Conservation (phyloP, 225 moss, liverwort and hornwort species). For the Pseudoscleropodium purum region DNA sequence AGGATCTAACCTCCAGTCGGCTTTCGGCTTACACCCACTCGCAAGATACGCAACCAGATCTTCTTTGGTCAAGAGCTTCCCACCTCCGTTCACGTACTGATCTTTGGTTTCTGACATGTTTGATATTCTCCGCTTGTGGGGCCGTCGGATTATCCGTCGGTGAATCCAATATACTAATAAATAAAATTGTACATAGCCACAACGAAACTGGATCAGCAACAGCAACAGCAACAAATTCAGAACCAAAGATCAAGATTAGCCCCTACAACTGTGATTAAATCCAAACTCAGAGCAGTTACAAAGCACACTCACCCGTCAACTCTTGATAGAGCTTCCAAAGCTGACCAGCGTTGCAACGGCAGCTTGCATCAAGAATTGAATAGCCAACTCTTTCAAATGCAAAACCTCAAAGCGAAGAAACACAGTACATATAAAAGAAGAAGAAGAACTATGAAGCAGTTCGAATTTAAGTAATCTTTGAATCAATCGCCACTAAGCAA, state of each 20-base stretch:
- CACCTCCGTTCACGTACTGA: not conserved
- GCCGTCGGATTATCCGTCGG: too few relatives aligned
- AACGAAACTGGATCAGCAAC: not conserved
- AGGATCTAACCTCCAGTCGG: slow-evolving; percentile 58
- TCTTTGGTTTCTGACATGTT: not conserved
- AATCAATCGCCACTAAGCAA: not conserved
- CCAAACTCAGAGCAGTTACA: not conserved
- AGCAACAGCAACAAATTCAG: not conserved
- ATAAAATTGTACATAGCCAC: not conserved
- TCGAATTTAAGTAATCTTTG: not conserved
- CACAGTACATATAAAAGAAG: not conserved
- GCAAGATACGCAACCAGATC: slow-evolving; percentile 64
- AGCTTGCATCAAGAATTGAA: not conserved
- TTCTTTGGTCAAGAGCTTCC: slow-evolving; percentile 28
- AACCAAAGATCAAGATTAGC: not conserved
- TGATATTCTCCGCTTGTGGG: not conserved
- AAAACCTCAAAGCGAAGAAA: not conserved
- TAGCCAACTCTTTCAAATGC: not conserved
- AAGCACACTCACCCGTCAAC: not conserved
- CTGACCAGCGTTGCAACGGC: not conserved
- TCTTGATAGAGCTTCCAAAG: not conserved
- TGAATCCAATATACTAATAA: not conserved
- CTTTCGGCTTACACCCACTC: slow-evolving; percentile 75
- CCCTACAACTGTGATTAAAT: not conserved
- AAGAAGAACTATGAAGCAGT: not conserved